Base-by-base conservation (phyloP, 805 yeast genomes). In the Myxozyma kluyveri region DNA sequence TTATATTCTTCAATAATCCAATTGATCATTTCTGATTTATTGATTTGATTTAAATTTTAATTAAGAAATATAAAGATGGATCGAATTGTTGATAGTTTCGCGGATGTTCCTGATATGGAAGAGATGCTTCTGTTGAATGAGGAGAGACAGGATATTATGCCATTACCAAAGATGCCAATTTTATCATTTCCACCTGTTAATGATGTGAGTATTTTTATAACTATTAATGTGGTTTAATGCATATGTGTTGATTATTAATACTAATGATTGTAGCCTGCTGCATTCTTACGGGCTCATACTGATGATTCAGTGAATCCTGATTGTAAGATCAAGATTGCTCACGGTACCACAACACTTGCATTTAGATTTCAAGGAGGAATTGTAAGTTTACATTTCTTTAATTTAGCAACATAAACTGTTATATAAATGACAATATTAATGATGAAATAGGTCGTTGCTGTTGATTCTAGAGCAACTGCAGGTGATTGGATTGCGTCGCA, bases 401-500 rank as follows among this genome's bases (percentile, higher is more conserved):
- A 17, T 4, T 6, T n/a, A 18, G 9, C 27, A 12, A 17, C 31
- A 4, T n/a, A 1, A 10, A 17, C 12, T 19, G n/a, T n/a, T 29
- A 29, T 19, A 21, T 9, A n/a, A n/a, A n/a, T n/a, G n/a, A n/a
- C n/a, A n/a, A 42, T 5, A 10, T 21, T 18, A 44, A 17, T 23
- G 9, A 21, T 4, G 14, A n/a, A 18, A 2, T 40, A 53, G 58
- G 52, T 72, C 14, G 97, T 93, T 47, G 98, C 98, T 0, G 99
- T 93, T 9, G 99, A 93, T 73, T 89, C 97, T 39, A 82, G 99
- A 71, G 99, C 99, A 53, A 86, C 98, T 6, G 96, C 96, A 1
- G 99, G 99, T 42, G 83, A 86, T 65, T 91, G 97, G 97, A 85
- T 93, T 63, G 98, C 97, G 19, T 89, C 97, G 14, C 97, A 90